Conservation (phyloP, 139 green algal species). For the Picochlorum costavermella region DNA sequence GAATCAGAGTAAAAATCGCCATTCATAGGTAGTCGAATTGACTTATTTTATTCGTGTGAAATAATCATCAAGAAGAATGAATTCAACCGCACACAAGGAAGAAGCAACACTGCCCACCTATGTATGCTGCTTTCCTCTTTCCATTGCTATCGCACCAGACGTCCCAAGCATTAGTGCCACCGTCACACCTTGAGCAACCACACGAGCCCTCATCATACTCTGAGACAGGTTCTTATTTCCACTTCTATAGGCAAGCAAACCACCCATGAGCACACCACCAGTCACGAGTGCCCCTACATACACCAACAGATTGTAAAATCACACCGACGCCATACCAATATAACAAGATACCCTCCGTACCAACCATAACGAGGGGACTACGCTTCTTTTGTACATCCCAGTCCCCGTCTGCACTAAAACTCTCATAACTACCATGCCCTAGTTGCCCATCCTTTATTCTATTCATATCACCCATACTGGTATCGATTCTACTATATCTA, state of each 20-base stretch:
- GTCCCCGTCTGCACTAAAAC: no score
- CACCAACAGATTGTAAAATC: not conserved
- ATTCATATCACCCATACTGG: no score
- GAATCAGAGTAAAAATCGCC: not conserved
- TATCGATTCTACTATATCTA: no score
- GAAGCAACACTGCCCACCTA: not conserved
- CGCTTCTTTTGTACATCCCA: no score
- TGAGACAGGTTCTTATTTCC: constrained; percentile 23
- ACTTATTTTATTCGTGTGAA: not conserved
- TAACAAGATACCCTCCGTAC: no score
- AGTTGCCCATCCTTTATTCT: no score
- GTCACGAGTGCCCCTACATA: constrained; percentile 12
- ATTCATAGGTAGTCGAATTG: not conserved
- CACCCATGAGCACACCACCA: constrained; percentile 13
- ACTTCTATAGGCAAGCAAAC: constrained; percentile 28
- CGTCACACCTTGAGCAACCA: constrained; percentile 21
- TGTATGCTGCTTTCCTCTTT: not conserved
- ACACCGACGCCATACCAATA: no score
- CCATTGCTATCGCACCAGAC: not conserved
- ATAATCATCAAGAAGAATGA: not conserved
- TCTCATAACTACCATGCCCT: no score
- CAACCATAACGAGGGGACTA: no score
- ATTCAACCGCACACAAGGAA: no score
- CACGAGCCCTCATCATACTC: constrained; percentile 26
- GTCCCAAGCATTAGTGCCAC: constrained; percentile 26